These are phyloP conservation scores for Fusarium palustre DNA, from an alignment of 2,329 filamentous ascomycete genomes.

Conservation along the genomic window DNA sequence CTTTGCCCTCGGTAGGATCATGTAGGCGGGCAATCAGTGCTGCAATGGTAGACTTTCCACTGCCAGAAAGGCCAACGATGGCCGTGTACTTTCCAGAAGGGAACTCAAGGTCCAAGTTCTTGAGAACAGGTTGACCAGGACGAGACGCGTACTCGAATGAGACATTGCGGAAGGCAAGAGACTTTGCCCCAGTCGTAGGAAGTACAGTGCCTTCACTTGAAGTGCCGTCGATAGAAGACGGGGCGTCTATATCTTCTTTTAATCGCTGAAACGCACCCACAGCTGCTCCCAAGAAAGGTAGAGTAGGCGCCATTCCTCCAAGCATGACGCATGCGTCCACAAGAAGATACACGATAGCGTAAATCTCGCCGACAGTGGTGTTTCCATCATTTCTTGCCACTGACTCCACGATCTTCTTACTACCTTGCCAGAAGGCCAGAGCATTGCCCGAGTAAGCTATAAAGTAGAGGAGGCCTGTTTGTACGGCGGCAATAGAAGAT, in stretches of 20 bases:
- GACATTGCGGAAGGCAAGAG: slow-evolving; percentile 53
- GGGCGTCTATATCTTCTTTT: slow-evolving; percentile 65
- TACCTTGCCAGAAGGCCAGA: slow-evolving; percentile 75
- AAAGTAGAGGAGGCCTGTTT: slow-evolving; percentile 72
- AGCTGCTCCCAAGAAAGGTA: slow-evolving; percentile 70
- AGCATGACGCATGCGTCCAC: slow-evolving; percentile 73
- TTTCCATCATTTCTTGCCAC: slow-evolving; percentile 50
- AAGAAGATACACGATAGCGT: slow-evolving; percentile 65
- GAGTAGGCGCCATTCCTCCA: slow-evolving; percentile 70
- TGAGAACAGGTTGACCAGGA: slow-evolving; percentile 56
- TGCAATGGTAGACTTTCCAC: slow-evolving; percentile 67
- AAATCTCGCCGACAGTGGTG: slow-evolving; percentile 57
- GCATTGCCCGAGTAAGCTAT: slow-evolving; percentile 75
- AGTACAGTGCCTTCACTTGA: slow-evolving; percentile 54
- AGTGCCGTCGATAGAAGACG: slow-evolving; percentile 59
- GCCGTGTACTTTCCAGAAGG: slow-evolving; percentile 63
- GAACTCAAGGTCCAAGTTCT: slow-evolving; percentile 59
- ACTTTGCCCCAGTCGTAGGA: slow-evolving; percentile 55
- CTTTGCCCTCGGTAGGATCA: slow-evolving; percentile 61
- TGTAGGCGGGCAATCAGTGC: slow-evolving; percentile 68
- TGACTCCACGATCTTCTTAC: slow-evolving; percentile 59
- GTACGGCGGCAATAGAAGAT: slow-evolving; percentile 64
- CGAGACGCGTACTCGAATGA: slow-evolving; percentile 59
- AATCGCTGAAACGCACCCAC: slow-evolving; percentile 69
- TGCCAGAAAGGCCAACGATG: slow-evolving; percentile 68